Base-by-base conservation (phyloP, 495 filamentous ascomycete species). In the Thermothielavioides terrestris region DNA sequence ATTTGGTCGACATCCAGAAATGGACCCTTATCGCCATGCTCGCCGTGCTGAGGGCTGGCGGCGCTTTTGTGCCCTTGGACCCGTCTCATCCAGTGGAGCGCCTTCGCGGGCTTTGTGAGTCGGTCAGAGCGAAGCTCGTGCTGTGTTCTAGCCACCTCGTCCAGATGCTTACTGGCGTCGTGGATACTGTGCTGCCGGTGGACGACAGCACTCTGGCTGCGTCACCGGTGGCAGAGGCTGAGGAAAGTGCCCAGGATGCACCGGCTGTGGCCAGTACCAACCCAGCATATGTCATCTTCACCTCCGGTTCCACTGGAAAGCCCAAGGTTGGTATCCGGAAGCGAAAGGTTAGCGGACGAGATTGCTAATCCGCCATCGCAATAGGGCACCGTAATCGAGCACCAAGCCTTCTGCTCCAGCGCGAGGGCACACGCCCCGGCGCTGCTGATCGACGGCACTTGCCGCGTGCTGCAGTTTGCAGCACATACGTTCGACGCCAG, bases 401-500 rank as follows among this genome's bases (percentile, higher is more conserved):
- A 77, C 41, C 50, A 53, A 18, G 41, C 60, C 15, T 56, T 77
- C 23, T 58, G 56, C 37, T 64, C 69, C 10, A 65, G 58, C 14
- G 66, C 69, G 1, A 54, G 64, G 12, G 70, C 66, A 0, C 73
- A 77, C 49, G 67, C 64, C 2, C 52, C 56, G 11, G 59, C 61
- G 3, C 53, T 78, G 23, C 34, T 25, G 1, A 40, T 48, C 6
- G 26, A 28, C 48, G 64, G 34, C 61, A 79, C 48, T 40, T 63
- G 73, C 9, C 63, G 77, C 1, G 66, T 75, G 0, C 57, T 85
- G 10, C 80, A 85, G 46, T 85, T 80, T 47, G 73, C 81, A 2
- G 75, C 77, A 26, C 81, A 77, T 51, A 77, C 77, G 0, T 86
- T 84, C 44, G 83, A 87, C 45, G 71, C 73, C 12, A 74, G 72